These are phyloP conservation scores for Calonectria honghensis DNA, from an alignment of 2,329 filamentous ascomycete species.

Conservation along the genomic window DNA sequence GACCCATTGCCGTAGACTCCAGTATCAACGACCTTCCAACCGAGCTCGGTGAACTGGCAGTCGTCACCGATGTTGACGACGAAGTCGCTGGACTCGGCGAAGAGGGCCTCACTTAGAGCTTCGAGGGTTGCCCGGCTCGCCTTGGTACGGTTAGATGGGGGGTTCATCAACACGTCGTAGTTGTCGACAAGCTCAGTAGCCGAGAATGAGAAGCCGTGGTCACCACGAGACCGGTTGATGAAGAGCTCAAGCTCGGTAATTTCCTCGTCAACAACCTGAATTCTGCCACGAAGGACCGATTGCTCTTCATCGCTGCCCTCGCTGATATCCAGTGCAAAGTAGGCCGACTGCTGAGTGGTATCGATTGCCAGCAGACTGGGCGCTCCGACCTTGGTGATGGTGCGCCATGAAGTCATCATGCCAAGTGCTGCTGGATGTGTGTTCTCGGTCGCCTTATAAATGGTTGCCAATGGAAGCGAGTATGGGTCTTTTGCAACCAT, in stretches of 20 bases:
- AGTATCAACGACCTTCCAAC: slow-evolving; percentile 36
- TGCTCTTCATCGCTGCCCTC: slow-evolving; percentile 21
- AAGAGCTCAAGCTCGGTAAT: slow-evolving; percentile 38
- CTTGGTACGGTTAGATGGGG: slow-evolving; percentile 30
- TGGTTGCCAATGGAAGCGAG: slow-evolving; percentile 21
- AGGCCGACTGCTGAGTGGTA: slow-evolving; percentile 31
- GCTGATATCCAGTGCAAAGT: slow-evolving; percentile 32
- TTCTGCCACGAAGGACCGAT: slow-evolving; percentile 30
- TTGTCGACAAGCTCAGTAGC: slow-evolving; percentile 25
- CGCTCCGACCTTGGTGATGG: slow-evolving; percentile 21
- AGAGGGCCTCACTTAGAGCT: slow-evolving; percentile 30
- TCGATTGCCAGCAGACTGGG: slow-evolving; percentile 38
- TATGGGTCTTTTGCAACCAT: slow-evolving; percentile 36
- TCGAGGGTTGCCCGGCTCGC: slow-evolving; percentile 27
- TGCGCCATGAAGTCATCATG: slow-evolving; percentile 40
- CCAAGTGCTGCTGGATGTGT: slow-evolving; percentile 35
- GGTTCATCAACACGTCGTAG: slow-evolving; percentile 30
- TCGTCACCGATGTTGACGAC: slow-evolving; percentile 24
- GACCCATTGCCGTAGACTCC: slow-evolving; percentile 31
- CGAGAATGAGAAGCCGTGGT: slow-evolving; percentile 40
- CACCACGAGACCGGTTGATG: slow-evolving; percentile 35
- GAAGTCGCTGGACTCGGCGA: slow-evolving; percentile 34
- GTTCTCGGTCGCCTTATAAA: slow-evolving; percentile 39
- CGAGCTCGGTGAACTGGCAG: slow-evolving; percentile 34
- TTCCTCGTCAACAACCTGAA: slow-evolving; percentile 24